These are phyloP conservation scores for Hordeum marinum DNA, from an alignment of 176 grass and related monocot genomes.

Conservation along the genomic window DNA sequence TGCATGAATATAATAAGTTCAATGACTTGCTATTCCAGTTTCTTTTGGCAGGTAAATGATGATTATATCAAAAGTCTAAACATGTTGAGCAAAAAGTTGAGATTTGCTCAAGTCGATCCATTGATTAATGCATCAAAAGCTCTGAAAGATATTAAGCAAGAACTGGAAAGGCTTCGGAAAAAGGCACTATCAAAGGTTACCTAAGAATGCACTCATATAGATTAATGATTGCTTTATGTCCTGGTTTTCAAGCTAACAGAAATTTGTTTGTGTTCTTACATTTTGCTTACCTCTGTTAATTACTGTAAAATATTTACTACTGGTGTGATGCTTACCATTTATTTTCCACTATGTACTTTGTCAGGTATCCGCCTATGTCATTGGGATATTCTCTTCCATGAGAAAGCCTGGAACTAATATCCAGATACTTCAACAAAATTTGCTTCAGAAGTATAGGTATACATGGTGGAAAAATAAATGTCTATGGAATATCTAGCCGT, in stretches of 20 bases:
- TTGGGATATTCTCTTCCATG: conserved; percentile 64
- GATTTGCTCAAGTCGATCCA: conserved; percentile 61
- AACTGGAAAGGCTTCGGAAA: conserved; percentile 68
- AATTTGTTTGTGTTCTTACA: not conserved
- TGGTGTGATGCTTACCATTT: conserved; percentile 1
- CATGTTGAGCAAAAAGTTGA: conserved; percentile 77
- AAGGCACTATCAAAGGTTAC: conserved; percentile 69
- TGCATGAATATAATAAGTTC: conserved; percentile 22
- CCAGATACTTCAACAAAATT: conserved; percentile 89
- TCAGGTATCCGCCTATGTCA: conserved; percentile 63
- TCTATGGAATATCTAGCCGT: not conserved
- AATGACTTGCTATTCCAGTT: conserved; percentile 43
- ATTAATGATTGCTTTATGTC: not conserved
- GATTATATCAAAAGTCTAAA: conserved; percentile 57
- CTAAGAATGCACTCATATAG: not conserved
- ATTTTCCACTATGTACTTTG: conserved; percentile 24
- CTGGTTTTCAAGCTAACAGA: conserved; percentile 10
- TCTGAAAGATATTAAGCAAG: conserved; percentile 72
- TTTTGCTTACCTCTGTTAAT: not conserved
- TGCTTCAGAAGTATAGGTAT: conserved; percentile 79
- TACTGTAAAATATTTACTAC: not conserved
- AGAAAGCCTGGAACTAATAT: conserved; percentile 89
- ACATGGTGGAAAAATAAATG: not conserved
- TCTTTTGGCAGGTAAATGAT: conserved; percentile 67
- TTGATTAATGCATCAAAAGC: conserved; percentile 72